Evolutionary conservation across 225 moss, liverwort and hornwort genomes (phyloP).

Genomic region (Bryoerythrophyllum caledonicum): DNA sequence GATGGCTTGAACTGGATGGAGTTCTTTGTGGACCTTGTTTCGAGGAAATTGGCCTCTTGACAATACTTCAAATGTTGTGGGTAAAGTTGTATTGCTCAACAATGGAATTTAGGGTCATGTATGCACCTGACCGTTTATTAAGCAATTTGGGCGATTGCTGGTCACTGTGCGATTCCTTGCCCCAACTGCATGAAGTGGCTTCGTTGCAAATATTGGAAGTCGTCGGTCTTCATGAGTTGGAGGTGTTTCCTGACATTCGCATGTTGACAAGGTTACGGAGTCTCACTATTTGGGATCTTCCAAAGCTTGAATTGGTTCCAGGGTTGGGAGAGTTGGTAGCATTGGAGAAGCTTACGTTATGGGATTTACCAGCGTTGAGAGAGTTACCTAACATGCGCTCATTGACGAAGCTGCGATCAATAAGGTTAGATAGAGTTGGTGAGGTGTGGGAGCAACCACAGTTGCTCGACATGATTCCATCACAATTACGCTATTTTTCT

Average conservation of each 20-base stretch:
- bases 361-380: neutral
- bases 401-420: neutral
- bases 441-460: neutral
- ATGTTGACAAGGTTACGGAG: neutral
- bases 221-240: neutral
- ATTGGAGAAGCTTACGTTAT: neutral
- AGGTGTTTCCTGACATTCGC: no score
- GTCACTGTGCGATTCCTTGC: neutral
- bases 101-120: no score
- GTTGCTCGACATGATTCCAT: neutral
- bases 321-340: neutral
- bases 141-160: neutral
- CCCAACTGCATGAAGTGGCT: neutral
- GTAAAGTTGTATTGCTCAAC: neutral
- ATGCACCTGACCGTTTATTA: no score
- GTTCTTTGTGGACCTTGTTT: neutral
- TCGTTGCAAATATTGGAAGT: neutral
- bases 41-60: neutral
- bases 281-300: neutral
- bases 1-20: neutral
- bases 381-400: neutral
- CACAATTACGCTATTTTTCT: neutral
- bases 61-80: neutral
- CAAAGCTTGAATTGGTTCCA: neutral
- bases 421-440: neutral